Conservation (phyloP, 164 flowering plant species). For the Chloranthus sessilifolius region DNA sequence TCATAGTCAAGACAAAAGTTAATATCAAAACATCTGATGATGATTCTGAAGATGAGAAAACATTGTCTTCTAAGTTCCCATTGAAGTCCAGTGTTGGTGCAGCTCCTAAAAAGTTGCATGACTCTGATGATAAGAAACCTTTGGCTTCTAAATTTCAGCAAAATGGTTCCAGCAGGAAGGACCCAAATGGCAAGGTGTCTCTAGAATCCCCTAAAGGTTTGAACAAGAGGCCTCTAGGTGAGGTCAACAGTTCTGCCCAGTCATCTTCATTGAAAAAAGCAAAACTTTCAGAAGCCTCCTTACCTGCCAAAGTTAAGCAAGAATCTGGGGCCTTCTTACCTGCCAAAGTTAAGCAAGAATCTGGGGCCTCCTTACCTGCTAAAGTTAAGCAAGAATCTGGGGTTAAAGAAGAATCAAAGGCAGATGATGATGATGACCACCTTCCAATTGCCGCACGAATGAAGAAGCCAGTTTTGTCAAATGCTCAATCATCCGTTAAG, state of each 20-base stretch:
- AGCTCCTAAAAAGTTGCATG: slow-evolving; percentile 30
- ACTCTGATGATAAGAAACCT: slow-evolving; percentile 49
- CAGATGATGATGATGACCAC: slow-evolving; percentile 50
- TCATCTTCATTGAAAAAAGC: slow-evolving; percentile 50
- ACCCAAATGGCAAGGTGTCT: slow-evolving; percentile 13
- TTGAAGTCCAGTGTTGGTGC: slow-evolving; percentile 30
- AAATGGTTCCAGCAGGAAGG: slow-evolving; percentile 55
- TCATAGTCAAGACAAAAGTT: slow-evolving; percentile 12
- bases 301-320: slow-evolving; percentile 32
- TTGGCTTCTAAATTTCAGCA: slow-evolving; percentile 37
- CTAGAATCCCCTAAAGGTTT: slow-evolving; percentile 26
- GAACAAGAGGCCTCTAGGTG: slow-evolving; percentile 62
- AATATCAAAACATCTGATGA: slow-evolving; percentile 22
- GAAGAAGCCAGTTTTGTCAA: slow-evolving; percentile 39
- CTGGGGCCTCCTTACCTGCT: slow-evolving; percentile 25
- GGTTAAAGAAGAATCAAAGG: slow-evolving; percentile 45
- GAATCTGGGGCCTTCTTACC: slow-evolving; percentile 29
- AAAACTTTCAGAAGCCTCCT: slow-evolving; percentile 39
- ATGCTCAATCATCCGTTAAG: slow-evolving; percentile 41
- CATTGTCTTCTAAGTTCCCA: slow-evolving; percentile 47
- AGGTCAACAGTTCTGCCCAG: slow-evolving; percentile 26
- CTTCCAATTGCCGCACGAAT: slow-evolving; percentile 65
- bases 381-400: slow-evolving; percentile 36
- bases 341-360: slow-evolving; percentile 33
- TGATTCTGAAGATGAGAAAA: slow-evolving; percentile 75